A percentile compares a stretch with the other conserved stretches of the same genome.
phyloP scores from a whole-genome alignment of 306 rosid genomes.

The Inga leiocalycina region DNA sequence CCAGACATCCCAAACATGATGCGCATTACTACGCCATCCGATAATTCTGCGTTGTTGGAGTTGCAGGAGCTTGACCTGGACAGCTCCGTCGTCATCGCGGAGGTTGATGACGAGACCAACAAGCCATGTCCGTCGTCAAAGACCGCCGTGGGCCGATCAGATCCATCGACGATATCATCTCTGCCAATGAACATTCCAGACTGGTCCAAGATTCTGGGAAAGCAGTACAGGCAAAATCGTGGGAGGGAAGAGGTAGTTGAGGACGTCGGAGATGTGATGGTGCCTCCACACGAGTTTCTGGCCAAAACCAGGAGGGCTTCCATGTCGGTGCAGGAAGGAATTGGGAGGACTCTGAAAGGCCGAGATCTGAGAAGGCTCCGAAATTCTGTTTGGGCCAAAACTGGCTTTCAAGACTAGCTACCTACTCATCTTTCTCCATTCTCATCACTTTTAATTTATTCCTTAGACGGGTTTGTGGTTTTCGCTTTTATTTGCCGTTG shows the following conservation, averaged over 20 bases:
- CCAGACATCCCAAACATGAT: background rate
- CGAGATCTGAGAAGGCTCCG: background rate
- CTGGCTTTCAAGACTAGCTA: background rate
- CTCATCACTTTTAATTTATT: background rate
- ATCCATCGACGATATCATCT: slow-evolving; percentile 44
- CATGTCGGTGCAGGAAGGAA: background rate
- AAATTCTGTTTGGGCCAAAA: background rate
- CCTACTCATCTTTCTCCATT: background rate
- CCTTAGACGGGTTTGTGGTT: background rate
- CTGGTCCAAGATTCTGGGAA: slow-evolving; percentile 56
- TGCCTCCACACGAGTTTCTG: background rate
- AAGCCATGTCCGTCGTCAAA: background rate
- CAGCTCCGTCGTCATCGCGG: background rate
- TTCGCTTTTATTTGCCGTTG: background rate
- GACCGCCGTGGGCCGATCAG: background rate
- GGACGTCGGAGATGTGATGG: background rate
- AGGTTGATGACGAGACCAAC: background rate
- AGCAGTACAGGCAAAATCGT: background rate
- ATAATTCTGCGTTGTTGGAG: background rate
- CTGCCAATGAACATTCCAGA: slow-evolving; percentile 81
- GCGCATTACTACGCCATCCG: background rate
- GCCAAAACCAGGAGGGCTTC: background rate
- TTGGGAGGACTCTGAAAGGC: background rate
- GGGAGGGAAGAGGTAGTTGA: background rate
- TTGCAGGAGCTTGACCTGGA: background rate